phyloP scores from a whole-genome alignment of 2,329 filamentous ascomycete species.

The Paraphaeosphaeria sporulosa region DNA sequence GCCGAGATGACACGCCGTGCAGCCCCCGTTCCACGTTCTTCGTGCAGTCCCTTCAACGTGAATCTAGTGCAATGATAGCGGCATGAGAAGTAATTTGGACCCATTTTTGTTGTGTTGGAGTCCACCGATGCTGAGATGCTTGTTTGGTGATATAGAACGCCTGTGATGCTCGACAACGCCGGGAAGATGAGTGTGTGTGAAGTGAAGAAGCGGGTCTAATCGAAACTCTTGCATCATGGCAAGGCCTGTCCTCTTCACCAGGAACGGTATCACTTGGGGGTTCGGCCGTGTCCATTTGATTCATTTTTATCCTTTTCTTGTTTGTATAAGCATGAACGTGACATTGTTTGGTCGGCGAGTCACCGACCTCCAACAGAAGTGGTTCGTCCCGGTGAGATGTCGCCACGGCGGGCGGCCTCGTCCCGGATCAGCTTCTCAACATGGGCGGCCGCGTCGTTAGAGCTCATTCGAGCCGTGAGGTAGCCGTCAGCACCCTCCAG shows the following conservation, averaged over 20 bases:
- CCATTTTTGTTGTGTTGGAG: slow-evolving; percentile 6
- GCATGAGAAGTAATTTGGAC: slow-evolving; percentile 11
- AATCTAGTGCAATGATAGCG: slow-evolving; percentile 2
- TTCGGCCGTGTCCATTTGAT: neutral
- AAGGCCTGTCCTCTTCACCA: neutral
- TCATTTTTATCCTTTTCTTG: slow-evolving; percentile 7
- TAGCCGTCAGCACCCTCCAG: slow-evolving; percentile 57
- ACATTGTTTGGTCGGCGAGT: slow-evolving; percentile 28
- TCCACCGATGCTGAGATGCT: slow-evolving; percentile 7
- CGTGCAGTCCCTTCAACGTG: slow-evolving; percentile 1
- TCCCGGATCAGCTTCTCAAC: slow-evolving; percentile 58
- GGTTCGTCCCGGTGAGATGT: slow-evolving; percentile 40
- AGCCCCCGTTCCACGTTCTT: neutral
- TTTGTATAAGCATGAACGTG: slow-evolving; percentile 13
- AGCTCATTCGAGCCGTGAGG: slow-evolving; percentile 53
- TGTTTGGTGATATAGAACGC: slow-evolving; percentile 38
- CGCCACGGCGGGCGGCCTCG: slow-evolving; percentile 50
- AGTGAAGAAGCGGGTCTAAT: neutral
- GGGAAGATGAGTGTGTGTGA: slow-evolving; percentile 23
- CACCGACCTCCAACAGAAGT: slow-evolving; percentile 42
- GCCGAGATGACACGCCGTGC: neutral
- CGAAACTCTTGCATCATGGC: neutral
- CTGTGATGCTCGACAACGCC: slow-evolving; percentile 36
- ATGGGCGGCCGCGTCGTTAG: slow-evolving; percentile 48
- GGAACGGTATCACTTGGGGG: neutral